Evolutionary conservation across 495 filamentous ascomycete genomes (phyloP), one percentile per base, ranked within the genome.

Genomic region (Acidomyces sp.): DNA sequence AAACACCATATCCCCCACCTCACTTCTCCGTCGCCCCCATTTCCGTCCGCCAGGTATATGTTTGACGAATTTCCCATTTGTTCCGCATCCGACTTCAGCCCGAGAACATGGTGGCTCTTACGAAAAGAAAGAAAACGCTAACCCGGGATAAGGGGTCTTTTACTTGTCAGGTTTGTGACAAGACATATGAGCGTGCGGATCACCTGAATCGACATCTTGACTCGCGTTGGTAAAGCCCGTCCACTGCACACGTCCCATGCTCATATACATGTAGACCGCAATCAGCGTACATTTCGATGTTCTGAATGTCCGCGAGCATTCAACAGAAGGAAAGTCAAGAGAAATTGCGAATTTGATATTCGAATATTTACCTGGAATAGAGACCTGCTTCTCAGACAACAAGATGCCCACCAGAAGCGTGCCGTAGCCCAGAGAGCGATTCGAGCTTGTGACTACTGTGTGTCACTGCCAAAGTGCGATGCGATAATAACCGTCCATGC

Each of bases 401-500:
- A 31, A 26, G 6, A 4, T 6, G 5, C 9, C 15, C 38, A 41
- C 16, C 21, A 25, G 6, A 28, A 25, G 12, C 4, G 7, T 3
- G 25, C 11, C 6, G 27, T n/a, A 12, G 13, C 16, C 3, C 38
- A 20, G 18, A 17, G 26, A 9, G 28, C 26, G 9, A 18, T 41
- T 9, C 51, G 51, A 30, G 51, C 53, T 15, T 56, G 51, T 23
- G 44, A 51, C 22, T 43, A 50, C 10, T 56, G 53, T 29, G 37
- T 52, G 4, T n/a, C n/a, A 26, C 46, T 20, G 35, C 34, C 13
- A 48, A 56, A 24, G 28, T 56, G 15, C 41, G 43, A 20, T 56
- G 53, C 26, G 46, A 56, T 17, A 41, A 56, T 28, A 28, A 48
- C 13, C 46, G 50, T 31, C 51, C 53, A 11, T 56, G 53, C 21